phyloP scores from a whole-genome alignment of 2,329 filamentous ascomycete genomes.

The Orbilia ellipsospora region DNA sequence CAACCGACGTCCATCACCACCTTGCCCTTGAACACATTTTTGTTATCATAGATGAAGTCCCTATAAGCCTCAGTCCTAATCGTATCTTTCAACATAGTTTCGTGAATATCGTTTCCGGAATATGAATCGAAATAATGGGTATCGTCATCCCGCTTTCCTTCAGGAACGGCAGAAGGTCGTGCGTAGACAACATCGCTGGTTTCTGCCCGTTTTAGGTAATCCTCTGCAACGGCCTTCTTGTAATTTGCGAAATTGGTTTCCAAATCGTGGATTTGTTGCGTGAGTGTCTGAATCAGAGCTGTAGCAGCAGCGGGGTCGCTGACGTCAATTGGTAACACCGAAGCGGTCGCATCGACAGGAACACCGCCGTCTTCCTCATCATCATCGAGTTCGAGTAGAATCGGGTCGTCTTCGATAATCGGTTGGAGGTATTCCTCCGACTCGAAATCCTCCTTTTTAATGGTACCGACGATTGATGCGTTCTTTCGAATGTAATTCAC shows the following conservation, averaged over 20 bases:
- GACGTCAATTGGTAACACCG: conserved; percentile 58
- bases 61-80: conserved; percentile 91
- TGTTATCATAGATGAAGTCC: conserved; percentile 94
- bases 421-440: conserved; percentile 83
- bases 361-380: conserved; percentile 62
- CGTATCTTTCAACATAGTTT: conserved; percentile 92
- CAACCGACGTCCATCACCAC: conserved; percentile 90
- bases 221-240: conserved; percentile 62
- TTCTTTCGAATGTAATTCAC: conserved; percentile 67
- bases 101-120: conserved; percentile 86
- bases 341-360: conserved; percentile 54
- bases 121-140: conserved; percentile 74
- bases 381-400: conserved; percentile 89
- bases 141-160: conserved; percentile 67
- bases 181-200: conserved; percentile 63
- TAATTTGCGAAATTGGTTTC: conserved; percentile 64
- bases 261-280: conserved; percentile 62
- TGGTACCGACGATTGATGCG: conserved; percentile 60
- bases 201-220: conserved; percentile 61
- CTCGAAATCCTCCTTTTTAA: conserved; percentile 70
- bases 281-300: conserved; percentile 63
- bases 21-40: conserved; percentile 85
- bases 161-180: conserved; percentile 64
- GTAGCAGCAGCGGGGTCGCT: conserved; percentile 62
- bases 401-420: conserved; percentile 85